Base-by-base conservation (phyloP, 345 rosid genomes). In the Ailanthus altissimus region DNA sequence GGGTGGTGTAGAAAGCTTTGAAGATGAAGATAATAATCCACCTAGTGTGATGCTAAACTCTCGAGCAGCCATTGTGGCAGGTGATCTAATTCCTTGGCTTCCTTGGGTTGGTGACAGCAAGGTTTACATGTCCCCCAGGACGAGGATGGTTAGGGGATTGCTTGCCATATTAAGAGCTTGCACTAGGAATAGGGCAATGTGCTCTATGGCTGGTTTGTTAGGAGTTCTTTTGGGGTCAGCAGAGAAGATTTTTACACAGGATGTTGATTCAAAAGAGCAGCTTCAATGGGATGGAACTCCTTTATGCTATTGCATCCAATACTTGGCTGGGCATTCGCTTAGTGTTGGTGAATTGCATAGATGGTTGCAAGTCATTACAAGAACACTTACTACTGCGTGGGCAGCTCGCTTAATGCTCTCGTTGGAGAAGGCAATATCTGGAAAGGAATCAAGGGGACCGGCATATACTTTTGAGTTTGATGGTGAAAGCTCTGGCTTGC, bases 1-100 rank as follows among this genome's bases (percentile, higher is more conserved):
- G 99, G 99, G 99, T 76, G 99, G 98, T 66, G 97, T 96, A 80
- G 99, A 96, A 88, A 91, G 99, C 85, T 96, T 94, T 81, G 99
- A 92, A 78, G 94, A 94, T 75, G 99, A 87, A 73, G 98, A 93
- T 75, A 88, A 83, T 78, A 94, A 90, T 79, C 98, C 99, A 82
- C 99, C 99, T 60, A 96, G 99, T 81, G 97, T 94, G 78, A 96
- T 96, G 99, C 83, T 93, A 81, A 96, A 94, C 84, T 94, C 98
- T 36, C 88, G 99, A 68, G 99, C 99, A 69, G 98, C 99, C 68
- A 88, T 90, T 81, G 99, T 96, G 82, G 89, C 98, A 43, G 97
- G 92, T 63, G 99, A 94, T 79, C 94, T 96, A 73, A 88, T 96
- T 85, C 93, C 97, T 45, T 91, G 93, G 87, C 95, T 96, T 75